Evolutionary conservation across 179 eudicot genomes (phyloP).

Genomic region (Beta lomatogona): DNA sequence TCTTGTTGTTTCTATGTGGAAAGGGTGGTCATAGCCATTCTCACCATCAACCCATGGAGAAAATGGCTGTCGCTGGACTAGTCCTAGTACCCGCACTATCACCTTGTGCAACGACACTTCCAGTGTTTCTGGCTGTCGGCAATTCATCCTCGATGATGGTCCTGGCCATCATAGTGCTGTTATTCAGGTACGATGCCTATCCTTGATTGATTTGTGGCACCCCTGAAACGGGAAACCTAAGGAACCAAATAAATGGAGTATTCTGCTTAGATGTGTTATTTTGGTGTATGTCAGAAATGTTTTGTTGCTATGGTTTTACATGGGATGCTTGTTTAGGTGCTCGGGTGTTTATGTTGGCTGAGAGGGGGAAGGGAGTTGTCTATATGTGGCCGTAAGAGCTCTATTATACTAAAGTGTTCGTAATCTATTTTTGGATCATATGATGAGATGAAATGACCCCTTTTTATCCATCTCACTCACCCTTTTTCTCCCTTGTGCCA

Average conservation of each 20-base stretch:
- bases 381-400: no score
- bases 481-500: no score
- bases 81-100: constrained; percentile 94
- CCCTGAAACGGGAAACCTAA: neutral
- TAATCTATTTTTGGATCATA: no score
- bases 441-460: no score
- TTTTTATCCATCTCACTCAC: no score
- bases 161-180: constrained; percentile 83
- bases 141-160: constrained; percentile 96
- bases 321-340: neutral
- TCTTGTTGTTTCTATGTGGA: constrained; percentile 67
- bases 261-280: neutral
- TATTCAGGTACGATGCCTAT: constrained; percentile 64
- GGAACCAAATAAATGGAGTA: neutral
- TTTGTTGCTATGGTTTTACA: no score
- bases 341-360: neutral
- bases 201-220: neutral
- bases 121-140: constrained; percentile 97
- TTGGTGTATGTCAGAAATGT: neutral
- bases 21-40: constrained; percentile 92
- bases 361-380: no score
- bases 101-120: constrained; percentile 99
- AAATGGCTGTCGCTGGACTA: constrained; percentile 99
- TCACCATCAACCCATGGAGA: constrained; percentile 98
- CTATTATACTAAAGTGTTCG: no score